Evolutionary conservation across 495 filamentous ascomycete species (phyloP).

Genomic region (Aspergillus incahuasiensis): DNA sequence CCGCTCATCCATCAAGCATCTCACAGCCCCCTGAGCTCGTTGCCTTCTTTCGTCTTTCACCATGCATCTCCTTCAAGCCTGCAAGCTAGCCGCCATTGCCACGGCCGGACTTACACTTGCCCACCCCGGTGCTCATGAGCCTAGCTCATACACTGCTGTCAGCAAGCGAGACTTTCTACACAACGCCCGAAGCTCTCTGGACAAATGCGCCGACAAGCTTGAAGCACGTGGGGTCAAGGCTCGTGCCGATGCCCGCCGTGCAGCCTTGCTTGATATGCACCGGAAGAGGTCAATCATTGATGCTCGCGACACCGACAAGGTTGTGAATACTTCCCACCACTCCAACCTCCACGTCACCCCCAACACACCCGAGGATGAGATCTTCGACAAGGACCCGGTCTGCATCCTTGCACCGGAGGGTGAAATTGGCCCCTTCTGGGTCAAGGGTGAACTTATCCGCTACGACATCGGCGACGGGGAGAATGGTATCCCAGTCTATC

Average conservation of each 20-base stretch:
- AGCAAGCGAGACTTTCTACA: slow-evolving; percentile 20
- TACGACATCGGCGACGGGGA: slow-evolving; percentile 43
- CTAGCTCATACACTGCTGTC: slow-evolving; percentile 10
- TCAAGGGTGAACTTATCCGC: slow-evolving; percentile 48
- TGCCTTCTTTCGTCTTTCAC: slow-evolving; percentile 1
- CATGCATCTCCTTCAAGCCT: slow-evolving; percentile 9
- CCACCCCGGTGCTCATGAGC: slow-evolving; percentile 22
- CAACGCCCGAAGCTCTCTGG: slow-evolving; percentile 16
- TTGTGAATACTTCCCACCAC: slow-evolving; percentile 15
- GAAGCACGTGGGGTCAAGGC: slow-evolving; percentile 21
- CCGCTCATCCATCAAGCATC: neutral
- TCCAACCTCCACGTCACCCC: slow-evolving; percentile 13
- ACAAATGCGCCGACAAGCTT: slow-evolving; percentile 16
- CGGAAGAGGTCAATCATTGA: slow-evolving; percentile 10
- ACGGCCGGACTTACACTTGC: slow-evolving; percentile 18
- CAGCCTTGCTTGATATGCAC: slow-evolving; percentile 15
- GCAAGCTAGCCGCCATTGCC: slow-evolving; percentile 14
- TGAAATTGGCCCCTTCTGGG: slow-evolving; percentile 28
- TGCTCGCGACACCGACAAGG: slow-evolving; percentile 17
- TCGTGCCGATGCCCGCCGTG: slow-evolving; percentile 21
- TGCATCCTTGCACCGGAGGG: slow-evolving; percentile 27
- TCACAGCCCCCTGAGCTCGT: neutral
- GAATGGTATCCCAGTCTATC: slow-evolving; percentile 45
- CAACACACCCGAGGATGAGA: slow-evolving; percentile 15
- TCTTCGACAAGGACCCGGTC: slow-evolving; percentile 20